Evolutionary conservation across 495 filamentous ascomycete genomes (phyloP), one percentile per base, ranked within the genome.

Genomic region (Jackrogersella minutella): DNA sequence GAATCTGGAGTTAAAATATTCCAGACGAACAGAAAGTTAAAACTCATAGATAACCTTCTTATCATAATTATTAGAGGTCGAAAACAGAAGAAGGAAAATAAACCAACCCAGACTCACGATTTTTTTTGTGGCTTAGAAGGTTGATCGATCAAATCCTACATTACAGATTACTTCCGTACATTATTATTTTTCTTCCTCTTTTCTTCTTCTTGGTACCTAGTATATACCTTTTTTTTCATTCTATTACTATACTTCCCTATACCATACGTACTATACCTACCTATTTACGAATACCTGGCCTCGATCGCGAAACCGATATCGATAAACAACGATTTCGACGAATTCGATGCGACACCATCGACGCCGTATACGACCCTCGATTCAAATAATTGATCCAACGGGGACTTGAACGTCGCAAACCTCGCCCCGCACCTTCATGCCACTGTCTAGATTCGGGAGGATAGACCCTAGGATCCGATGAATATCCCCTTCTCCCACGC

Each of bases 391-490:
- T 53, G 30, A 50, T 5, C 30, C 55, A 22, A 55, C 33, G 43
- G 56, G 50, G 51, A 61, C 43, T 17, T 50, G 55, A 61, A 22
- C 61, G 16, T 30, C 57, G 22, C 60, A 51, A 28, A 40, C 55
- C 37, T 16, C 33, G 8, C 36, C 41, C 36, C 61, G 26, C 37
- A n/a, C 56, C 49, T 69, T 69, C 56, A 61, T 61, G 66, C 61
- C 44, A 43, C 61, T 30, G 13, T 56, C 60, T 24, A 43, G 16
- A 34, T 52, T 4, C 22, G 62, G 22, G 56, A 63, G 59, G 49
- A 71, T 34, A 50, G 41, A 57, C 46, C 46, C 68, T 17, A 50
- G 64, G 22, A 66, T 69, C 61, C 55, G 69, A 64, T 62, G 69
- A 68, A 54, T 21, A 56, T 57, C 37, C 58, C 13, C 16, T 1